A percentile compares a stretch with the other conserved stretches of the same genome.
phyloP scores from a whole-genome alignment of 768 basidiomycete genomes.

The Leccinum truebloodii region DNA sequence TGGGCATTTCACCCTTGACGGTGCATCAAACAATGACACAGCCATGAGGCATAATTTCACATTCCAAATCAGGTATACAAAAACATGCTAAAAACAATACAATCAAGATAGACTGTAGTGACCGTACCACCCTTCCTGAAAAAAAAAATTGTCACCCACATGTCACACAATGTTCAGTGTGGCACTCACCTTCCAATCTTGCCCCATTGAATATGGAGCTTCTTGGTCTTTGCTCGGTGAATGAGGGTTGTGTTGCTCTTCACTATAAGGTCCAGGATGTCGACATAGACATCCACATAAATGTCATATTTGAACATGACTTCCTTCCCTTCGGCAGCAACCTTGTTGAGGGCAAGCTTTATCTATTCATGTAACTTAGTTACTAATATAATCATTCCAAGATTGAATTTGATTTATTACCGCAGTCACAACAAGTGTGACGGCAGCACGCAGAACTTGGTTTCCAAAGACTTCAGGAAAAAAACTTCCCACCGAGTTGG shows the following conservation, averaged over 20 bases:
- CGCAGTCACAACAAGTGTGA: not conserved
- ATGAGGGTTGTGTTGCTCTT: not conserved
- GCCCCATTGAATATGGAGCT: not conserved
- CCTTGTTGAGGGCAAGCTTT: not conserved
- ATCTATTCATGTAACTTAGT: not conserved
- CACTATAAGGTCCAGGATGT: not conserved
- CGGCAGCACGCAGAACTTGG: too few relatives aligned
- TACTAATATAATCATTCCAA: too few relatives aligned
- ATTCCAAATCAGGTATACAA: too few relatives aligned
- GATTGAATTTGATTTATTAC: not conserved
- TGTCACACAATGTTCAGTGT: too few relatives aligned
- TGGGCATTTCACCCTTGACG: too few relatives aligned
- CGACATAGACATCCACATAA: not conserved
- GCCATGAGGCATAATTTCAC: too few relatives aligned
- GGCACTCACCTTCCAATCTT: not conserved
- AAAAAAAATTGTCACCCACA: too few relatives aligned
- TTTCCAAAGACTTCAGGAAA: slow-evolving; percentile 4
- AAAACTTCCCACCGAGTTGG: not conserved
- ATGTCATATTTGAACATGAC: not conserved
- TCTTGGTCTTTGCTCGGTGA: not conserved
- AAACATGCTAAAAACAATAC: too few relatives aligned
- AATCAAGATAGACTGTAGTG: too few relatives aligned
- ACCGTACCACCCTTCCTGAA: too few relatives aligned
- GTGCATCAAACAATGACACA: too few relatives aligned
- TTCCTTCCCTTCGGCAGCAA: not conserved